Base-by-base conservation (phyloP, 768 basidiomycete species). In the Rhodotorula sphaerocarpa region DNA sequence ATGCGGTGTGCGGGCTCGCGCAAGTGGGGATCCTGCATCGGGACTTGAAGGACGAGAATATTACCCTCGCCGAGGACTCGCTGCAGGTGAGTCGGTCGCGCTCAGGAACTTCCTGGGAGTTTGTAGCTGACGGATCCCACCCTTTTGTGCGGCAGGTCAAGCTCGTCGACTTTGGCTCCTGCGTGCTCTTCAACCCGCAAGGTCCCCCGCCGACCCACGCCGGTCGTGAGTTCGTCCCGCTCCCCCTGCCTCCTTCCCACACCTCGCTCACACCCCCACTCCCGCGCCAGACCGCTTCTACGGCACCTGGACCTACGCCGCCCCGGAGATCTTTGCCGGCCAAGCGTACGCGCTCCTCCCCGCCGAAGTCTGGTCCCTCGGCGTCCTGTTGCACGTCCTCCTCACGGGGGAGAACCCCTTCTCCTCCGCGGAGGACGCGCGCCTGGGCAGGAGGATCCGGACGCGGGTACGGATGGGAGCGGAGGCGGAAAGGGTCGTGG, bases 81-180 rank as follows among this genome's bases (percentile, higher is more conserved):
- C 73, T 62, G 31, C 33, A 53, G 39, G 18, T 27, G 28, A 23
- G 33, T 23, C 7, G 14, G 6, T n/a, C n/a, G n/a, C n/a, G n/a
- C n/a, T n/a, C n/a, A n/a, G n/a, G n/a, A n/a, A n/a, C n/a, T n/a
- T n/a, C n/a, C n/a, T n/a, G n/a, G n/a, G n/a, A n/a, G 2, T 16
- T 21, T 14, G 7, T 36, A 3, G 9, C 47, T 55, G 18, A 53
- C 43, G 3, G 14, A 14, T 21, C 6, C 36, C 1, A 20, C 3
- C 9, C 5, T 39, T 2, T 2, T n/a, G n/a, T n/a, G n/a, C n/a
- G n/a, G n/a, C 50, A 66, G 59, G 86, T 93, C 70, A 96, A 96
- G 73, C 80, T 96, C 52, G 89, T 96, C 71, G 92, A 96, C 76
- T 96, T 96, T 73, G 92, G 92, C 47, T 87, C 86, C 66, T 88